Percentiles rank a stretch among this genome's conserved stretches.
Evolutionary conservation across 2,329 filamentous ascomycete species (phyloP).

Genomic region (Hypomyces perniciosus): DNA sequence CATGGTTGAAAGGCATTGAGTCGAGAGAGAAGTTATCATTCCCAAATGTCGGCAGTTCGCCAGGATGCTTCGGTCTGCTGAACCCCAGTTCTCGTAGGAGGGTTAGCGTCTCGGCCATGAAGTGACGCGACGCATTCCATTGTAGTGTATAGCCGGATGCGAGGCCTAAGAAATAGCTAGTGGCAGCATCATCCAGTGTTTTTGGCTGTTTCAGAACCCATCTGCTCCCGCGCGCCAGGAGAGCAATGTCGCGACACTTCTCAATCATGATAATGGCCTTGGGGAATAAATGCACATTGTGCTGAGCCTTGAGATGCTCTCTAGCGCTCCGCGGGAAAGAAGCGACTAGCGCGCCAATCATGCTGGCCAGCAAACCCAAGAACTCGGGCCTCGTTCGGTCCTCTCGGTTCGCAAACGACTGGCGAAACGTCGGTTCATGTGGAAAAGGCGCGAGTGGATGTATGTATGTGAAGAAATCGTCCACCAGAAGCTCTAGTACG

Average conservation of each 20-base stretch:
- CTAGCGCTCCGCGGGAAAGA: slow-evolving; percentile 69
- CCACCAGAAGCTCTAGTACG: slow-evolving; percentile 62
- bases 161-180: slow-evolving; percentile 69
- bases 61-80: slow-evolving; percentile 47
- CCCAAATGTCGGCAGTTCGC: slow-evolving; percentile 34
- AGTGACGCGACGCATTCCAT: slow-evolving; percentile 60
- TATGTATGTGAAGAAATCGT: slow-evolving; percentile 80
- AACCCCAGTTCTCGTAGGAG: slow-evolving; percentile 63
- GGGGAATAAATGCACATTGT: slow-evolving; percentile 59
- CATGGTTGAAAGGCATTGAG: slow-evolving; percentile 54
- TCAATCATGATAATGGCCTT: slow-evolving; percentile 64
- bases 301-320: slow-evolving; percentile 60
- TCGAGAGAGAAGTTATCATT: slow-evolving; percentile 33
- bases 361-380: slow-evolving; percentile 64
- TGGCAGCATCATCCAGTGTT: slow-evolving; percentile 53
- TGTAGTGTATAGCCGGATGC: slow-evolving; percentile 62
- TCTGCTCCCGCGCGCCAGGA: slow-evolving; percentile 57
- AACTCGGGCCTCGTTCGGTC: slow-evolving; percentile 63
- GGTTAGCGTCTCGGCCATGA: slow-evolving; percentile 65
- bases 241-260: slow-evolving; percentile 63
- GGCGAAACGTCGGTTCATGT: slow-evolving; percentile 70
- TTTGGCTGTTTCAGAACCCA: slow-evolving; percentile 43
- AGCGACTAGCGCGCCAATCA: slow-evolving; percentile 67
- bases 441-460: slow-evolving; percentile 73
- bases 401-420: slow-evolving; percentile 60